Base-by-base conservation (phyloP, 805 yeast species). In the Candida montana region DNA sequence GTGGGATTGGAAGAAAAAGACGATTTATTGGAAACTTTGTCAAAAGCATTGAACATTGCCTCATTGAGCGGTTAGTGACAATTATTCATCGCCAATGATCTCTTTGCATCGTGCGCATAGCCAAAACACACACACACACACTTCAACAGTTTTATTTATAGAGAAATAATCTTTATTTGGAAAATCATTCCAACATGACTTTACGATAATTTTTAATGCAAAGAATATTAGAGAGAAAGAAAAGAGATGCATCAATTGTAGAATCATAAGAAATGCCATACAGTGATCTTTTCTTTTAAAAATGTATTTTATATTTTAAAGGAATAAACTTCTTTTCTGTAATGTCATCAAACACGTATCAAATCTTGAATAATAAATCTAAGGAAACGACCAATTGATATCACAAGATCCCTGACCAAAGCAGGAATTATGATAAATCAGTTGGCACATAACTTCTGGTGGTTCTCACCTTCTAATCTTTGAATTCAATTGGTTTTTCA, bases 1-100 rank as follows among this genome's bases (percentile, higher is more conserved):
- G 75, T 90, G 42, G 98, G 98, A 0, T 67, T 89, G 39, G 98
- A 90, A 59, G 86, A 81, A 35, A 69, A 72, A 31, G 71, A 69
- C 3, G 81, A 77, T 33, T 69, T 90, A 33, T 21, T 53, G 20
- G 26, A 44, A 4, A 41, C 50, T 16, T 33, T 54, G 10, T 48
- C 48, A 26, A 39, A 35, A 6, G 57, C 57, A 1, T 32, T 53
- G 37, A 49, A 50, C 32, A n/a, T 52, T 17, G 59, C 57, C 10
- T 48, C 40, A 12, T 37, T 44, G 33, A 31, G 31, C 10, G 21
- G 21, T n/a, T 39, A 35, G 17, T 16, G 11, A 15, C n/a, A n/a
- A n/a, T n/a, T n/a, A n/a, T n/a, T n/a, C n/a, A n/a, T n/a, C n/a
- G n/a, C n/a, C n/a, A n/a, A n/a, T n/a, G n/a, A n/a, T n/a, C n/a